Conservation (phyloP, 495 filamentous ascomycete genomes). For the Extremus antarcticus region DNA sequence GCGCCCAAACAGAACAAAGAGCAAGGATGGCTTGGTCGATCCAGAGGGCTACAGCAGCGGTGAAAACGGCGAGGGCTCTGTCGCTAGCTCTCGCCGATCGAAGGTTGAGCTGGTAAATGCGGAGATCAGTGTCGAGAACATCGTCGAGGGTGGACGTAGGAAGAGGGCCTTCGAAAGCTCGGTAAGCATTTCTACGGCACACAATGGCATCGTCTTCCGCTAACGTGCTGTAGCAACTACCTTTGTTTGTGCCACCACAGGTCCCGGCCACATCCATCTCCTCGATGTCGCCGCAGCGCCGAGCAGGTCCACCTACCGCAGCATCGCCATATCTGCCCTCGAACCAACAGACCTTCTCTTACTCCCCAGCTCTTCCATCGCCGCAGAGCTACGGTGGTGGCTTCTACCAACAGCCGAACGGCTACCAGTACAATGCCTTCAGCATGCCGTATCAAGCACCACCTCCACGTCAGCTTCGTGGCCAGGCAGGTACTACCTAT, state of each 20-base stretch:
- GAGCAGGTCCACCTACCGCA: conserved; percentile 48
- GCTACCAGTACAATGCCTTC: conserved; percentile 34
- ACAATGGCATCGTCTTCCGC: conserved; percentile 10
- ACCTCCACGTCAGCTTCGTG: conserved; percentile 55
- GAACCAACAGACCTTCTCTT: conserved; percentile 61
- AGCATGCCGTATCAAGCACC: conserved; percentile 33
- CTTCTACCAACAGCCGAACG: neutral
- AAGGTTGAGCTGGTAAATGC: conserved; percentile 76
- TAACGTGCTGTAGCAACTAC: conserved; percentile 59
- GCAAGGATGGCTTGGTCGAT: conserved; percentile 56
- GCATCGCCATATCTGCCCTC: conserved; percentile 59
- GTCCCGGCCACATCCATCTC: conserved; percentile 82
- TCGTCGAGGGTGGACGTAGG: conserved; percentile 88
- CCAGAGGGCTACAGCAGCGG: conserved; percentile 69
- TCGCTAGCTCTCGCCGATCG: conserved; percentile 55
- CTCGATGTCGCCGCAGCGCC: conserved; percentile 84
- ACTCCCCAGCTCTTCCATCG: conserved; percentile 61
- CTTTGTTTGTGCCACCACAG: conserved; percentile 86
- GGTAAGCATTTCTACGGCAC: conserved; percentile 46
- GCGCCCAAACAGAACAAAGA: conserved; percentile 56
- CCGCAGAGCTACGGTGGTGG: conserved; percentile 59
- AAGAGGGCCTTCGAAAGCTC: conserved; percentile 96
- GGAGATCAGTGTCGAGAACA: conserved; percentile 95
- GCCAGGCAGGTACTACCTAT: conserved; percentile 43
- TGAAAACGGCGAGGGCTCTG: conserved; percentile 62